Evolutionary conservation across 192 early-diverging fungal species (phyloP).

Genomic region (Podila horticola): DNA sequence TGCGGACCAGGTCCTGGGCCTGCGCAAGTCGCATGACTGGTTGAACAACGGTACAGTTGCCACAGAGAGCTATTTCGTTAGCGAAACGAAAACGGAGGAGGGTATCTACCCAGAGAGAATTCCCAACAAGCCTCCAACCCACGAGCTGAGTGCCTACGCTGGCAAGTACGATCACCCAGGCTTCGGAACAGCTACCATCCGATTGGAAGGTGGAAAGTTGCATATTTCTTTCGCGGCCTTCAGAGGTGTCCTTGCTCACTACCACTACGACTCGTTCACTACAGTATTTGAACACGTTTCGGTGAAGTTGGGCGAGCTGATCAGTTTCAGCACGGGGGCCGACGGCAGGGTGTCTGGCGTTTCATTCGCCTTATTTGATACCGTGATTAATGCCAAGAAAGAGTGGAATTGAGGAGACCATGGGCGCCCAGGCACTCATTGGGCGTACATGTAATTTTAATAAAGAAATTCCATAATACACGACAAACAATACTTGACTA

Average conservation of each 20-base stretch:
- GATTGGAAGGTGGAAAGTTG: neutral
- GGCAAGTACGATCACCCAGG: neutral
- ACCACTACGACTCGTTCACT: conserved; percentile 12
- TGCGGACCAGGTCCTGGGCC: neutral
- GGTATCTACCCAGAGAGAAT: neutral
- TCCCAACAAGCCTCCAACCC: neutral
- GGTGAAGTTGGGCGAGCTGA: too few species aligned
- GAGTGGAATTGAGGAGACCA: too few species aligned
- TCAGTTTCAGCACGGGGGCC: too few species aligned
- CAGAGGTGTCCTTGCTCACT: conserved; percentile 3
- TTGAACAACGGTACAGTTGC: neutral
- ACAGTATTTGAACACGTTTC: neutral
- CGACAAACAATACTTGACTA: too few species aligned
- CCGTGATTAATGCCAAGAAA: too few species aligned
- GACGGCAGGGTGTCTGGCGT: too few species aligned
- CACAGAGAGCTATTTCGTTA: neutral
- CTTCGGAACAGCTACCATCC: neutral
- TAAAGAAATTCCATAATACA: too few species aligned
- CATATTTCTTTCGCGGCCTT: neutral
- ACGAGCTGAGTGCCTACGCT: neutral
- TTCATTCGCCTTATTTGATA: too few species aligned
- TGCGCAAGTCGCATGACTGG: neutral
- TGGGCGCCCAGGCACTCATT: too few species aligned
- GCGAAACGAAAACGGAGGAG: neutral
- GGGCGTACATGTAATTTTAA: too few species aligned